A percentile compares a stretch with the other conserved stretches of the same genome.
Conservation (phyloP, 768 basidiomycete species). For the Termitomyces sp. region DNA sequence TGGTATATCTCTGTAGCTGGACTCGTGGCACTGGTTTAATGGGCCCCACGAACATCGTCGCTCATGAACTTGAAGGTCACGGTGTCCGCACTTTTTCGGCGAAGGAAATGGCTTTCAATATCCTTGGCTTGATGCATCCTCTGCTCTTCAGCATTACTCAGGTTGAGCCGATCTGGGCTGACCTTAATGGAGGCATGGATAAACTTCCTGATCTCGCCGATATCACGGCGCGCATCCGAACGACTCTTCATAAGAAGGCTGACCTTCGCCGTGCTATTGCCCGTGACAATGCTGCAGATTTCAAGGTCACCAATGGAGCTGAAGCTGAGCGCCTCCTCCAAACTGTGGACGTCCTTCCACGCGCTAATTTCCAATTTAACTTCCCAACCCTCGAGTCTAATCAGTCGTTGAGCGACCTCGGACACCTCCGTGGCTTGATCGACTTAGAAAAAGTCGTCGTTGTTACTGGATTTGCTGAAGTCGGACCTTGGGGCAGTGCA, state of each 20-base stretch:
- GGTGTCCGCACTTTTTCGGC: constrained; percentile 98
- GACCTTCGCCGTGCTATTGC: constrained; percentile 92
- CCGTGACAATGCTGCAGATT: constrained; percentile 94
- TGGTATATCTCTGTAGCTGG: constrained; percentile 55
- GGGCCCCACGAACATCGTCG: constrained; percentile 92
- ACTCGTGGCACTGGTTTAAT: constrained; percentile 97
- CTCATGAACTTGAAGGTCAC: constrained; percentile 87
- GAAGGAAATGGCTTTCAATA: constrained; percentile 99
- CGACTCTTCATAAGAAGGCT: constrained; percentile 76
- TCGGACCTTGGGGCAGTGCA: constrained; percentile 97
- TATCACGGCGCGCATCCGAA: constrained; percentile 84
- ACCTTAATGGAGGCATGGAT: constrained; percentile 98
- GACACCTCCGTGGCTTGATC: constrained; percentile 80
- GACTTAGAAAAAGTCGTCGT: constrained; percentile 97
- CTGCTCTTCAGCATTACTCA: constrained; percentile 99
- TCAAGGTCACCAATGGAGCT: constrained; percentile 84
- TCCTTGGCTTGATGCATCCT: constrained; percentile 98
- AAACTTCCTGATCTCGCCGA: constrained; percentile 93
- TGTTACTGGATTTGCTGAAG: constrained; percentile 94
- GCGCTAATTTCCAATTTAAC: constrained; percentile 96
- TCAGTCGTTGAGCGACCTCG: constrained; percentile 69
- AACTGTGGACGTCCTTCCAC: constrained; percentile 89
- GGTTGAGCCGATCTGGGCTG: constrained; percentile 99
- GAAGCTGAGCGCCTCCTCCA: constrained; percentile 92
- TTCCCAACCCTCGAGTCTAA: constrained; percentile 82